These are phyloP conservation scores for Tarenaya hassleriana DNA, from an alignment of 345 rosid species.

Conservation along the genomic window DNA sequence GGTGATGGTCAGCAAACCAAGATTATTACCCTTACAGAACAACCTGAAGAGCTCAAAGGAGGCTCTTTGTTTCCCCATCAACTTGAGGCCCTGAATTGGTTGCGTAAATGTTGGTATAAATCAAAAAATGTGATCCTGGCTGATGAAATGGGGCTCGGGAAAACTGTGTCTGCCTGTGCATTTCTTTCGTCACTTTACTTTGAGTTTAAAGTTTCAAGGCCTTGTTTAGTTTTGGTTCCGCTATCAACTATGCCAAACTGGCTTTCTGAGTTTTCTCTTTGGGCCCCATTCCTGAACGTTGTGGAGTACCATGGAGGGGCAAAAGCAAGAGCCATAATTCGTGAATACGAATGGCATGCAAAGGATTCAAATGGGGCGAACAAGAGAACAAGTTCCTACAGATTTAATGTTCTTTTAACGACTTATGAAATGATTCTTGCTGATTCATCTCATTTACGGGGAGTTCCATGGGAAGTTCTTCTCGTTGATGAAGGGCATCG, in stretches of 20 bases:
- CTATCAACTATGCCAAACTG: slow-evolving; percentile 98
- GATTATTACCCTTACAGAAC: slow-evolving; percentile 64
- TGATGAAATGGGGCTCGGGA: slow-evolving; percentile 99
- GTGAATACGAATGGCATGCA: slow-evolving; percentile 96
- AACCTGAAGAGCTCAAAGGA: slow-evolving; percentile 86
- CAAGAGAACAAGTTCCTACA: slow-evolving; percentile 69
- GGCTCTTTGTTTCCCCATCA: slow-evolving; percentile 97
- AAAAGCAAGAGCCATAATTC: slow-evolving; percentile 85
- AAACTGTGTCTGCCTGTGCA: slow-evolving; percentile 94
- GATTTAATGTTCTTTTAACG: slow-evolving; percentile 88
- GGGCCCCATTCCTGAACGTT: slow-evolving; percentile 94
- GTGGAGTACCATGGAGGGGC: slow-evolving; percentile 99
- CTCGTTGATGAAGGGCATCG: slow-evolving; percentile 99
- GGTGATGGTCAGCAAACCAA: slow-evolving; percentile 56
- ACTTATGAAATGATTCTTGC: slow-evolving; percentile 99
- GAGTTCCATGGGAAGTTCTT: slow-evolving; percentile 99
- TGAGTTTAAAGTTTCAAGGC: slow-evolving; percentile 90
- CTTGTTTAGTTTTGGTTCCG: slow-evolving; percentile 96
- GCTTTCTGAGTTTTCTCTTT: slow-evolving; percentile 88
- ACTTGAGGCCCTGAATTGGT: slow-evolving; percentile 98
- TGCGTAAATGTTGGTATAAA: slow-evolving; percentile 93
- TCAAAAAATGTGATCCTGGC: slow-evolving; percentile 98
- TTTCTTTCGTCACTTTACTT: slow-evolving; percentile 83
- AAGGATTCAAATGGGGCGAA: slow-evolving; percentile 40
- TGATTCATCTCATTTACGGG: slow-evolving; percentile 88